Evolutionary conservation across 495 filamentous ascomycete species (phyloP), one percentile per base, ranked within the genome.

Genomic region (Lindgomyces ingoldianus): DNA sequence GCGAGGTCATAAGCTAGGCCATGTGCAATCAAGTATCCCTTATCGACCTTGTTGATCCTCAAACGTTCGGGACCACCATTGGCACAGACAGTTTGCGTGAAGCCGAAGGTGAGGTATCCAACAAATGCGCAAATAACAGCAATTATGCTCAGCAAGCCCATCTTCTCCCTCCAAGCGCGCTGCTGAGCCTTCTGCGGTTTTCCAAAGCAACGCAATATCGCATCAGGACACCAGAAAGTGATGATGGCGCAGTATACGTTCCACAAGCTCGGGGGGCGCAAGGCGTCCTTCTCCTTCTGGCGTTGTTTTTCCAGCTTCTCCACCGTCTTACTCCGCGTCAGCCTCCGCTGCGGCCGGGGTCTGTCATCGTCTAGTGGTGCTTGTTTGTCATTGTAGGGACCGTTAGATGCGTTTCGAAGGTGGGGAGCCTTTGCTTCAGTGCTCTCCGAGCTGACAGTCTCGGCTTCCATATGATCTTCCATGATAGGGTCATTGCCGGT

Each of bases 131-230:
- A 93, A 71, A 98, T 91, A 58, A 91, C 74, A 19, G 96, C 69
- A 71, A 99, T 98, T 70, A 98, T 84, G 78, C 91, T 95, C 73
- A 97, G 89, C 57, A 99, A 79, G 4, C 95, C 95, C 82, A 99
- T 96, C 82, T 99, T 99, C 75, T 99, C 95, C 59, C 95, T 86
- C 95, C 95, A 99, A 18, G 95, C 95, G 66, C 91, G 84, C 64
- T 93, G 90, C 74, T 97, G 91, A 18, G 85, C 91, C 75, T 89
- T 94, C 48, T 88, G 78, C n/a, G 89, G 84, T 81, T 90, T 96
- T 36, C 92, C 93, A 70, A 91, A 91, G 73, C 92, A 96, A 54
- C 78, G 81, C 41, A 99, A 77, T 16, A 96, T 75, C 56, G 91
- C 88, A 70, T 92, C 90, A 0, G 95, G 95, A 59, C 88, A 89